Evolutionary conservation across 352 stramenopile genomes (phyloP).

Genomic region (Phytophthora fragariaefolia): DNA sequence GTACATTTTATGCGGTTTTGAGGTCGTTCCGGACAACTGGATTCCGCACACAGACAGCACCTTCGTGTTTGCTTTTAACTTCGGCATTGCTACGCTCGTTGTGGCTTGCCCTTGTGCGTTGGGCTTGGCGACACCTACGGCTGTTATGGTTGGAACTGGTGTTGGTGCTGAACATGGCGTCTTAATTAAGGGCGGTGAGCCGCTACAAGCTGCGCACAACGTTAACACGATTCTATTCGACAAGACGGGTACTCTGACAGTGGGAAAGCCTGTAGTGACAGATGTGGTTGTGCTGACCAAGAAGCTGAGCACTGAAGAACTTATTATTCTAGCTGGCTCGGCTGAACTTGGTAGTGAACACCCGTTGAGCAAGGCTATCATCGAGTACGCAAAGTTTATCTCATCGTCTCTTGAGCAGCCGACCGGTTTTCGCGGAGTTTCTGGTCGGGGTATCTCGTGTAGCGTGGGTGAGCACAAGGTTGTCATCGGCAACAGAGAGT

Average conservation of each 20-base stretch:
- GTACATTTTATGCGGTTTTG: slow-evolving; percentile 83
- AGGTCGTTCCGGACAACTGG: slow-evolving; percentile 69
- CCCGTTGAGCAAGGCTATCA: slow-evolving; percentile 93
- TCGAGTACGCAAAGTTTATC: slow-evolving; percentile 91
- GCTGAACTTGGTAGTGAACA: slow-evolving; percentile 96
- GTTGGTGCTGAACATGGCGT: slow-evolving; percentile 97
- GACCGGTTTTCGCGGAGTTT: slow-evolving; percentile 84
- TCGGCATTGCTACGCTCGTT: slow-evolving; percentile 97
- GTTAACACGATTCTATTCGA: slow-evolving; percentile 98
- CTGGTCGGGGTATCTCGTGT: slow-evolving; percentile 88
- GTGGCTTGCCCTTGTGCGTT: slow-evolving; percentile 99
- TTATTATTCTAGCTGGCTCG: slow-evolving; percentile 91
- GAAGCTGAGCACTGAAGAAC: slow-evolving; percentile 77
- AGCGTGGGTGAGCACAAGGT: slow-evolving; percentile 76
- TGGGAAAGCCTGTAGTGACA: slow-evolving; percentile 90
- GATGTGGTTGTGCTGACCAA: slow-evolving; percentile 86
- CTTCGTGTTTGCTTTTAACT: slow-evolving; percentile 97
- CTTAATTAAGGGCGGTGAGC: slow-evolving; percentile 98
- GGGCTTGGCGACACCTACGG: slow-evolving; percentile 97
- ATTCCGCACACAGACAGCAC: slow-evolving; percentile 74
- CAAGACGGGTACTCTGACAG: slow-evolving; percentile 99
- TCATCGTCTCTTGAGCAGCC: slow-evolving; percentile 78
- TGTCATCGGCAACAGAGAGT: slow-evolving; percentile 93
- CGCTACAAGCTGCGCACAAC: slow-evolving; percentile 92
- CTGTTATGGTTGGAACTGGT: slow-evolving; percentile 98